Conservation (phyloP, 768 basidiomycete genomes). For the Phylloporus sp. region DNA sequence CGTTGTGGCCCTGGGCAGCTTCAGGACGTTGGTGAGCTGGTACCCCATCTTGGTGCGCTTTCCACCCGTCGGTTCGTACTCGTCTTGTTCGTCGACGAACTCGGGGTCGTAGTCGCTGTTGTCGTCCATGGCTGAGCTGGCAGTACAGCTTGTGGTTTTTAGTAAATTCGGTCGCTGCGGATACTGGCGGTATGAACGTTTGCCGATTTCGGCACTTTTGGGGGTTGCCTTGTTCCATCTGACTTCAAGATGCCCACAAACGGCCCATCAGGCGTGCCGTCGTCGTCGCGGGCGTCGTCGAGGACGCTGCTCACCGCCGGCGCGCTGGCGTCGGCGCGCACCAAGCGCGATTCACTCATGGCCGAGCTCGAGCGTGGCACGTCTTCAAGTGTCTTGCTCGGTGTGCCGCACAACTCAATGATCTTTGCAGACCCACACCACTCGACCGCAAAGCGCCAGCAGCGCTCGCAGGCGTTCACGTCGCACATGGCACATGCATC, state of each 20-base stretch:
- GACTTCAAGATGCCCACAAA: slow-evolving; percentile 10
- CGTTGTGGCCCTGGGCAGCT: slow-evolving; percentile 55
- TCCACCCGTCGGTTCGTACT: slow-evolving; percentile 1
- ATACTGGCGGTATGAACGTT: background rate
- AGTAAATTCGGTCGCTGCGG: background rate
- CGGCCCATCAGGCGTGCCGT: background rate
- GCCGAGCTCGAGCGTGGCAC: slow-evolving; percentile 66
- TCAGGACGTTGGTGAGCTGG: slow-evolving; percentile 43
- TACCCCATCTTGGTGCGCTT: slow-evolving; percentile 19
- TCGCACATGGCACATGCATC: slow-evolving; percentile 58
- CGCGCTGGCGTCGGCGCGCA: slow-evolving; percentile 12
- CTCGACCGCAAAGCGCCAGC: slow-evolving; percentile 64
- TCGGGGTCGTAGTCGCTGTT: slow-evolving; percentile 23
- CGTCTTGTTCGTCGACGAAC: slow-evolving; percentile 12
- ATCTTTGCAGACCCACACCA: slow-evolving; percentile 53
- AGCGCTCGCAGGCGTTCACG: slow-evolving; percentile 58
- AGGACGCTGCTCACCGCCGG: background rate
- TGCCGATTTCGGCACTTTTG: slow-evolving; percentile 11
- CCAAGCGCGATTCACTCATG: slow-evolving; percentile 62
- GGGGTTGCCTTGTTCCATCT: background rate
- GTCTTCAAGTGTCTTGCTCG: slow-evolving; percentile 9
- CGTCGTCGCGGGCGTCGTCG: slow-evolving; percentile 18
- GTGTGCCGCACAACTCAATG: background rate
- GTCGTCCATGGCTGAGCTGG: slow-evolving; percentile 2
- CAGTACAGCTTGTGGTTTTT: background rate